Conservation (phyloP, 306 rosid species). For the Inga laurina region DNA sequence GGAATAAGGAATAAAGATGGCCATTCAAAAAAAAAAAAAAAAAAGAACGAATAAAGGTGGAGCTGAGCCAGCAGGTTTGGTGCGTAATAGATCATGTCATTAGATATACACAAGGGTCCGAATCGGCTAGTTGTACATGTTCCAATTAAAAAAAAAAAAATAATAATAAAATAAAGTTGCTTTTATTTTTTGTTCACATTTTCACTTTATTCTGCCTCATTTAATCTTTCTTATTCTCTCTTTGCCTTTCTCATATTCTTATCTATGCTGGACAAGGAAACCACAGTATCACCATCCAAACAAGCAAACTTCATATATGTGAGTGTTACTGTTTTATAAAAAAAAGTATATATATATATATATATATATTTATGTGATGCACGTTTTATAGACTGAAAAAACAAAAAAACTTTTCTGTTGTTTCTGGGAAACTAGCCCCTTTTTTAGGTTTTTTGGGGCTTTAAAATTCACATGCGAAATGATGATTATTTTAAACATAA, state of each 20-base stretch:
- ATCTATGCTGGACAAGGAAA: slow-evolving; percentile 61
- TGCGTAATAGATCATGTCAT: slow-evolving; percentile 12
- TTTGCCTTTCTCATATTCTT: slow-evolving; percentile 53
- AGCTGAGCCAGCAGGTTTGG: slow-evolving; percentile 37
- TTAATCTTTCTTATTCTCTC: slow-evolving; percentile 7
- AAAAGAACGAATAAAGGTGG: slow-evolving; percentile 13
- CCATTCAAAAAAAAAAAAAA: too few species aligned
- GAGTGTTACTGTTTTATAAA: too few species aligned
- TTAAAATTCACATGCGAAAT: neutral
- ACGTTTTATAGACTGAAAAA: neutral
- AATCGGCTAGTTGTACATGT: slow-evolving; percentile 37
- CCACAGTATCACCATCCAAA: slow-evolving; percentile 46
- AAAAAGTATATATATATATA: too few species aligned
- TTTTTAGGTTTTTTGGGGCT: neutral
- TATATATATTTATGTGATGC: too few species aligned
- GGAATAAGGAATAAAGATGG: slow-evolving; percentile 19
- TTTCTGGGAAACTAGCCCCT: neutral
- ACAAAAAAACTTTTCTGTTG: neutral
- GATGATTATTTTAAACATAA: neutral
- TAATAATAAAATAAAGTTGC: slow-evolving; percentile 35
- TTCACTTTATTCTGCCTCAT: slow-evolving; percentile 41
- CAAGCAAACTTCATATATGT: slow-evolving; percentile 27
- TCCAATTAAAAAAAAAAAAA: neutral
- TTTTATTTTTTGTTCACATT: slow-evolving; percentile 35
- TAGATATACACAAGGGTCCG: slow-evolving; percentile 1